Percentiles rank a stretch among this genome's conserved stretches.
Conservation (phyloP, 257 asterid species). For the Scutellaria baicalensis region DNA sequence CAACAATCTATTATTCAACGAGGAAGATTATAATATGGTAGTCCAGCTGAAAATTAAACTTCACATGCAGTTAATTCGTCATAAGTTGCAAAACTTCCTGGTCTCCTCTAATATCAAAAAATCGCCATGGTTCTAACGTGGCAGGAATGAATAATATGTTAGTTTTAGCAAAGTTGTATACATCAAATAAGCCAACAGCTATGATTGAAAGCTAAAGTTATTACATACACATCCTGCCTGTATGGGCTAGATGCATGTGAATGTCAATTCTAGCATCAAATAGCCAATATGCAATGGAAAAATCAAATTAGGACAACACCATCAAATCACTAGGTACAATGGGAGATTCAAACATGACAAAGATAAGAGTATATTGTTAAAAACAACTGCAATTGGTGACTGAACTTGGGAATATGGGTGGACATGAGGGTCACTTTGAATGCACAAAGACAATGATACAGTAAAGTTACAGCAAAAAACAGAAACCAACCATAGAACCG, state of each 20-base stretch:
- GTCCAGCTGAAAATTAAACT: background rate
- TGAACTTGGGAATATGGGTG: background rate
- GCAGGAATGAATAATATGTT: background rate
- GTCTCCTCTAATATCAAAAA: background rate
- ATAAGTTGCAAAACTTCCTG: background rate
- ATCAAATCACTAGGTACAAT: background rate
- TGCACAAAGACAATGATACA: background rate
- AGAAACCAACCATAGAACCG: background rate
- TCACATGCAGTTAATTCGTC: background rate
- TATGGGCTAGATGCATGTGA: background rate
- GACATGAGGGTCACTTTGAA: background rate
- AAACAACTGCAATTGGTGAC: background rate
- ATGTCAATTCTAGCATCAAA: background rate
- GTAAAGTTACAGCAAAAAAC: background rate
- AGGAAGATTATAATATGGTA: background rate
- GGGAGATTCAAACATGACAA: background rate
- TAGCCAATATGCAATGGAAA: background rate
- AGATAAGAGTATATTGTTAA: background rate
- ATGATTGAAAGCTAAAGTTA: background rate
- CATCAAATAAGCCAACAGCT: background rate
- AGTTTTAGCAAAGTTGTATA: background rate
- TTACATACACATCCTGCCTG: background rate
- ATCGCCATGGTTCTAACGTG: background rate
- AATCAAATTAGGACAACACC: background rate
- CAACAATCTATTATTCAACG: background rate